These are phyloP conservation scores for Glycine tomentella DNA, from an alignment of 306 rosid genomes.

Conservation along the genomic window DNA sequence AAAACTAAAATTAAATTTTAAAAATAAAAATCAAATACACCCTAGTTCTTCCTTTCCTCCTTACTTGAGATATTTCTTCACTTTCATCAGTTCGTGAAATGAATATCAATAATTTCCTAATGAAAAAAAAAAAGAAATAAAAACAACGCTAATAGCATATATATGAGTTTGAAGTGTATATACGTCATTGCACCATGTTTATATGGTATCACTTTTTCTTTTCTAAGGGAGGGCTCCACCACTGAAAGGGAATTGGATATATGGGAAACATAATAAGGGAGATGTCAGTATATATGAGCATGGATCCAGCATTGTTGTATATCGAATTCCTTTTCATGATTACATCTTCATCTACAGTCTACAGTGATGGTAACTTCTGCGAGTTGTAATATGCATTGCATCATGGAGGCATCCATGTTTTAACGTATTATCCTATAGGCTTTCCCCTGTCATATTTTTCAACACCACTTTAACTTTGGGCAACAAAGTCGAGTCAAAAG, in stretches of 20 bases:
- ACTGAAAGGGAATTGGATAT: not conserved
- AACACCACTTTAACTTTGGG: slow-evolving; percentile 16
- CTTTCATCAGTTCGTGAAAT: not conserved
- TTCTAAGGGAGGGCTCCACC: not conserved
- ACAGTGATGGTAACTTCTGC: not conserved
- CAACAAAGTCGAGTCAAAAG: slow-evolving; percentile 50
- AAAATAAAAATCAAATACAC: too few relatives aligned
- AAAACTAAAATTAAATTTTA: too few relatives aligned
- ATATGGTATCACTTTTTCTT: not conserved
- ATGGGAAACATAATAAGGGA: not conserved
- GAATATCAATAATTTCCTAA: not conserved
- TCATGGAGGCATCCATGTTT: not conserved
- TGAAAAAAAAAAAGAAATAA: too few relatives aligned
- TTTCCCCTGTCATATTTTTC: slow-evolving; percentile 9
- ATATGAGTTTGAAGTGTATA: not conserved
- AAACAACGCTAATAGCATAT: not conserved
- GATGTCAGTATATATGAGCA: not conserved
- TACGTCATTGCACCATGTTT: too few relatives aligned
- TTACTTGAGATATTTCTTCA: not conserved
- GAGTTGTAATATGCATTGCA: slow-evolving; percentile 8
- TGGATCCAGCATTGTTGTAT: not conserved
- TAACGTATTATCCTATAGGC: not conserved
- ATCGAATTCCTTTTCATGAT: not conserved
- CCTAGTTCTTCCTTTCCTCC: not conserved
- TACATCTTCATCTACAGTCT: not conserved